Percentiles rank a stretch among this genome's conserved stretches.
phyloP scores from a whole-genome alignment of 2,329 filamentous ascomycete genomes.

The Stachybotrys chlorohalonatus region DNA sequence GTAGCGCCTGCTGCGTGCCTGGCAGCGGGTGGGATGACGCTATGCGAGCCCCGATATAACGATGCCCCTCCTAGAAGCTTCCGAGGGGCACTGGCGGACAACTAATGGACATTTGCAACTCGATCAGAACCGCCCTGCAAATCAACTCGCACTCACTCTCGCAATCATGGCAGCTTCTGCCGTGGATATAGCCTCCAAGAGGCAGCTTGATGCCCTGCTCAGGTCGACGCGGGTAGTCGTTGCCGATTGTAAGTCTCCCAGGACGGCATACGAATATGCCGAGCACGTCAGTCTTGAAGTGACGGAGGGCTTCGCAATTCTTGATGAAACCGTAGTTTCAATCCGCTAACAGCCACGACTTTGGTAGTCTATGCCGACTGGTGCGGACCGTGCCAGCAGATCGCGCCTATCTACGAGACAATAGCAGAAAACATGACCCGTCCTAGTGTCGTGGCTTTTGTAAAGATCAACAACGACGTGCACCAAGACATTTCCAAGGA shows the following conservation, averaged over 20 bases:
- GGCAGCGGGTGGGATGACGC: conserved; percentile 4
- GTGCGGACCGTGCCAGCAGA: conserved; percentile 75
- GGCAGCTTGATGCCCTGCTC: conserved; percentile 61
- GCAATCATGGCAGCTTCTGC: neutral
- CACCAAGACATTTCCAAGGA: conserved; percentile 64
- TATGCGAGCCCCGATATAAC: conserved; percentile 15
- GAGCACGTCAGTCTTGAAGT: neutral
- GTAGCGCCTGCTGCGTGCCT: neutral
- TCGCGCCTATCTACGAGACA: conserved; percentile 74
- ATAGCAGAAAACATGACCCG: conserved; percentile 40
- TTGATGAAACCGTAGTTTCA: neutral
- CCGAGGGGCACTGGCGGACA: conserved; percentile 12
- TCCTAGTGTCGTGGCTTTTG: conserved; percentile 66
- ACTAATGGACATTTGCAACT: conserved; percentile 6
- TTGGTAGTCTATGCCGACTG: conserved; percentile 74
- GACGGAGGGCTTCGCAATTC: neutral
- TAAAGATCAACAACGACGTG: conserved; percentile 75
- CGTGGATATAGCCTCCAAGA: conserved; percentile 31
- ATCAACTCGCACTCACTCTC: conserved; percentile 7
- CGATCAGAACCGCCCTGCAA: conserved; percentile 12
- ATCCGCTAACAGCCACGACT: conserved; percentile 2
- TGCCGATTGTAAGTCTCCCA: conserved; percentile 65
- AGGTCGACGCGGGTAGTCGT: conserved; percentile 71
- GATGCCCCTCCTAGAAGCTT: conserved; percentile 15
- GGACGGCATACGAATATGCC: conserved; percentile 1